A percentile compares a stretch with the other conserved stretches of the same genome.
phyloP scores from a whole-genome alignment of 169 alveolate genomes.

The Theileria orientalis region DNA sequence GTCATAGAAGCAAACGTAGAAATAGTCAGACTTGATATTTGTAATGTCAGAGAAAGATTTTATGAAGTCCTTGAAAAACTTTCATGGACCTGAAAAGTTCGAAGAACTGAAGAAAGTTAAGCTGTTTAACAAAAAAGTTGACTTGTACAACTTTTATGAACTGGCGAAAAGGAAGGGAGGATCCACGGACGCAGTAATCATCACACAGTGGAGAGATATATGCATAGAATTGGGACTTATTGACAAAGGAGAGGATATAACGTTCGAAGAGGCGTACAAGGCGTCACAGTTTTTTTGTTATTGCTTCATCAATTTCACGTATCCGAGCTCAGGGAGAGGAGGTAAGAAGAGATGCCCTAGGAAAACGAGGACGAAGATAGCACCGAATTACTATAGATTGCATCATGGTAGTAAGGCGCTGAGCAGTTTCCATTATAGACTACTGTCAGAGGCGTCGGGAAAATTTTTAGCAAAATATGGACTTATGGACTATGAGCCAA shows the following conservation, averaged over 20 bases:
- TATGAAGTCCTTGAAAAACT: neutral
- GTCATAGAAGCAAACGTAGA: no score
- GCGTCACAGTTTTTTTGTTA: conserved; percentile 31
- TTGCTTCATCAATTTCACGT: conserved; percentile 2
- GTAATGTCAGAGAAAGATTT: conserved; percentile 21
- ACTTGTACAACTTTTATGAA: conserved; percentile 11
- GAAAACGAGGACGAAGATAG: neutral
- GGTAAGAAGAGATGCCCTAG: neutral
- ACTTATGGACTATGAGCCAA: neutral
- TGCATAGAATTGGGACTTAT: conserved; percentile 18
- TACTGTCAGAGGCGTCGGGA: no score
- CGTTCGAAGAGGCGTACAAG: conserved; percentile 28
- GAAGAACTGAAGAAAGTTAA: neutral
- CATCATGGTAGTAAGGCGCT: no score
- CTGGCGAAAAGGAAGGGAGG: conserved; percentile 13
- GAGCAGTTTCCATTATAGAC: no score
- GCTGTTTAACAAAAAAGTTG: neutral
- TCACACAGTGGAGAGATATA: conserved; percentile 18
- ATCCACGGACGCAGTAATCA: conserved; percentile 11
- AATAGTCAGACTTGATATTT: no score
- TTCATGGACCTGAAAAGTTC: conserved; percentile 29
- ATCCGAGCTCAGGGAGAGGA: neutral
- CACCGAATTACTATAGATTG: no score
- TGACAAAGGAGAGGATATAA: neutral
- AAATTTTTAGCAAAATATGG: no score